A percentile compares a stretch with the other conserved stretches of the same genome.
Evolutionary conservation across 2,329 filamentous ascomycete species (phyloP).

Genomic region (Pseudocercospora cruenta): DNA sequence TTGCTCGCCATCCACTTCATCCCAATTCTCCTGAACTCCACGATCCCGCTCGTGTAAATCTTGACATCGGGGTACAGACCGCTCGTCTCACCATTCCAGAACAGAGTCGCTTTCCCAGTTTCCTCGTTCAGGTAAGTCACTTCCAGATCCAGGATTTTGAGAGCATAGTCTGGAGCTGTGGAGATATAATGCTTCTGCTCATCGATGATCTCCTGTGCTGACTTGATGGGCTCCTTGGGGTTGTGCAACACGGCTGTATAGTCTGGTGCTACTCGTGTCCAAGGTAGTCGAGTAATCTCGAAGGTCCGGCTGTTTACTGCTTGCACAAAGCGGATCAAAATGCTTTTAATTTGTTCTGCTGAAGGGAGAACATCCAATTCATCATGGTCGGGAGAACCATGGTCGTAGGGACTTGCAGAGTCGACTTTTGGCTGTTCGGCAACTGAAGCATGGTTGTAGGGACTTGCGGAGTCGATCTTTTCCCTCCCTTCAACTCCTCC

Average conservation of each 20-base stretch:
- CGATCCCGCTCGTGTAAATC: background rate
- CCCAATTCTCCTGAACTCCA: background rate
- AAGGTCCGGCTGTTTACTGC: background rate
- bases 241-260: background rate
- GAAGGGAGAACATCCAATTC: background rate
- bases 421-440: background rate
- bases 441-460: background rate
- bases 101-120: background rate
- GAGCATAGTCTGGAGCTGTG: background rate
- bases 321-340: background rate
- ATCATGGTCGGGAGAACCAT: background rate
- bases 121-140: constrained; percentile 2
- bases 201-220: background rate
- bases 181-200: background rate
- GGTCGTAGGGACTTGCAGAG: background rate
- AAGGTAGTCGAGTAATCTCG: background rate
- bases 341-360: background rate
- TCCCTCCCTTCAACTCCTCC: background rate
- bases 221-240: background rate
- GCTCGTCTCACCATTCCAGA: background rate
- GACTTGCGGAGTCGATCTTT: background rate
- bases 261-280: background rate
- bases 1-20: background rate
- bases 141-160: background rate
- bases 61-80: background rate